A percentile compares a stretch with the other conserved stretches of the same genome.
Conservation (phyloP, 1,284 basidiomycete species). For the Cryptococcus jaspeensis region DNA sequence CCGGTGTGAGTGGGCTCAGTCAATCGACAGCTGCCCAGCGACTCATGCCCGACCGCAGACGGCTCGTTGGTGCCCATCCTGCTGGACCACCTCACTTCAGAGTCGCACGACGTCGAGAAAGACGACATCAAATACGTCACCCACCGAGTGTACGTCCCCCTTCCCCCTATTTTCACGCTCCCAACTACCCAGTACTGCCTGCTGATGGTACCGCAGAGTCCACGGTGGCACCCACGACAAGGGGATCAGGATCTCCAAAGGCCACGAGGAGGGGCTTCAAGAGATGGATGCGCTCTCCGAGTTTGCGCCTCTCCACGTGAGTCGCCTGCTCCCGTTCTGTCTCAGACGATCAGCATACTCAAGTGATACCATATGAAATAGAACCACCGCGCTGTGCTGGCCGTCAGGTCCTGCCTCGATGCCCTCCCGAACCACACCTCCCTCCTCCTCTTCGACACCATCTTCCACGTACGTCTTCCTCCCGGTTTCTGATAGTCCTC, state of each 20-base stretch:
- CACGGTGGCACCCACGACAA: slow-evolving; percentile 74
- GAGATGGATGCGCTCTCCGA: slow-evolving; percentile 72
- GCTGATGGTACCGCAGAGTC: slow-evolving; percentile 59
- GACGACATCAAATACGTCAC: slow-evolving; percentile 49
- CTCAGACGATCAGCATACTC: not conserved
- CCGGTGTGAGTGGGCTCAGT: slow-evolving; percentile 8
- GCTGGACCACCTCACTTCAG: slow-evolving; percentile 36
- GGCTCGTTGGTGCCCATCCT: slow-evolving; percentile 42
- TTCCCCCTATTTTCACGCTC: not conserved
- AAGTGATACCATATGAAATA: slow-evolving; percentile 13
- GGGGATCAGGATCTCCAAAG: slow-evolving; percentile 63
- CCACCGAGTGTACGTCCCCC: slow-evolving; percentile 47
- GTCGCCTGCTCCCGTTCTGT: slow-evolving; percentile 9
- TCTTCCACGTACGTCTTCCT: slow-evolving; percentile 62
- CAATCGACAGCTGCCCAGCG: not conserved
- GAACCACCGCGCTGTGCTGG: slow-evolving; percentile 56
- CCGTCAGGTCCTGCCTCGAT: slow-evolving; percentile 59
- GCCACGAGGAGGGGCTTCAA: slow-evolving; percentile 59
- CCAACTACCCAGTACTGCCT: not conserved
- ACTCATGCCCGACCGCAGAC: slow-evolving; percentile 27
- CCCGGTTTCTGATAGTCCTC: not conserved
- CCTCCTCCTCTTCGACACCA: slow-evolving; percentile 68
- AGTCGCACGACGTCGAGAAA: slow-evolving; percentile 24
- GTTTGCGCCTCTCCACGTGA: slow-evolving; percentile 72
- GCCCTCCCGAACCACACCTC: slow-evolving; percentile 59